Evolutionary conservation across 768 basidiomycete species (phyloP), one percentile per base, ranked within the genome.

Genomic region (Boletus barrowsii): DNA sequence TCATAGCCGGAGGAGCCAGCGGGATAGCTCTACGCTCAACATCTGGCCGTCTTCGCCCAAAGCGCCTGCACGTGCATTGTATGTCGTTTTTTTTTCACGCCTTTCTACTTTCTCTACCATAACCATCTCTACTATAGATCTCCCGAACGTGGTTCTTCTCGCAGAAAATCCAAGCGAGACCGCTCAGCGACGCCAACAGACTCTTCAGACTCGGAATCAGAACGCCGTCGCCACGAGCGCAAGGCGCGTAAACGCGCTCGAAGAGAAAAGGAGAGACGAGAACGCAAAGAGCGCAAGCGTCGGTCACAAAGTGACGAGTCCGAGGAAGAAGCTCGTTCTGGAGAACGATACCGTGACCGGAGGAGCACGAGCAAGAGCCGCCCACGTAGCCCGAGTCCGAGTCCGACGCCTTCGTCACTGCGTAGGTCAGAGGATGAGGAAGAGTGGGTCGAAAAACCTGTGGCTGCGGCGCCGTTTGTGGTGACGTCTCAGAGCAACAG

Each of bases 41-140:
- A 76, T 91, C n/a, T 94, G 92, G 92, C 92, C 92, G 2, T 70
- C 83, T 4, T 93, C 92, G 3, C 92, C 92, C 0, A 87, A 86
- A 58, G 81, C 77, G 10, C 83, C 83, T 51, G 72, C 79, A 36
- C 81, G 88, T 36, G 69, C 71, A 43, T 58, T 82, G 83, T 88
- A 71, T 30, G 84, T 75, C 3, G 24, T 42, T 7, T 20, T 39
- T 54, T 24, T 24, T 26, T 26, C 26, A 13, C 5, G 0, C 10
- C 7, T 3, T 26, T 33, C n/a, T 6, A 39, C 33, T 36, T 0
- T 26, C 24, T 48, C 8, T 14, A 20, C 11, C 18, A 17, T 45
- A 42, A 62, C 29, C 32, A 14, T 8, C 42, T 35, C 49, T 45
- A 10, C 10, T 42, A n/a, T 51, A 90, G 87, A 45, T 84, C 84